Percentiles rank a stretch among this genome's conserved stretches.
Conservation (phyloP, 1,139 yeast genomes). For the Hyphopichia fennica region DNA sequence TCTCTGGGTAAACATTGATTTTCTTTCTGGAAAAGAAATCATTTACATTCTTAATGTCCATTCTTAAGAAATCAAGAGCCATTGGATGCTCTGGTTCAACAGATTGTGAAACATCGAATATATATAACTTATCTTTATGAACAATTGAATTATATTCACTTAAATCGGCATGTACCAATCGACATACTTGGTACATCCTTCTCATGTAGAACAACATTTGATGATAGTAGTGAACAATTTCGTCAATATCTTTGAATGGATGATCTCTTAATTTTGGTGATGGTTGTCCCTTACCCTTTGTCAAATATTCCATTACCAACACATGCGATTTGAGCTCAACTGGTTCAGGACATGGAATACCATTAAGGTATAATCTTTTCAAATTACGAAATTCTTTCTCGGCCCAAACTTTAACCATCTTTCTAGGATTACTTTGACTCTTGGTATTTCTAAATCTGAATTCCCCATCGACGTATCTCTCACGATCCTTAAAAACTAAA, state of each 20-base stretch:
- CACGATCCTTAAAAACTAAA: conserved; percentile 92
- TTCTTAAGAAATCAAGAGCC: conserved; percentile 89
- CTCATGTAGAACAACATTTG: conserved; percentile 85
- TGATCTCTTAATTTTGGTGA: conserved; percentile 88
- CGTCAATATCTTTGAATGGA: conserved; percentile 62
- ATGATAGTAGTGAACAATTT: conserved; percentile 66
- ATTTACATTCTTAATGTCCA: conserved; percentile 96
- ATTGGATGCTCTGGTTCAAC: conserved; percentile 98
- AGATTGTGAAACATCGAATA: conserved; percentile 95
- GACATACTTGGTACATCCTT: conserved; percentile 81
- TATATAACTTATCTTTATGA: conserved; percentile 75
- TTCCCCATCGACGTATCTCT: conserved; percentile 95
- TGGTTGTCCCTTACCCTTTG: conserved; percentile 77
- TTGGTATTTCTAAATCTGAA: conserved; percentile 85
- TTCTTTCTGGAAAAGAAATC: conserved; percentile 75
- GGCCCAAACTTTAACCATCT: conserved; percentile 98
- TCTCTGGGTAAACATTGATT: conserved; percentile 77
- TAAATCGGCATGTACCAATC: conserved; percentile 93
- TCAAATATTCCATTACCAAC: conserved; percentile 88
- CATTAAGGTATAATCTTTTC: conserved; percentile 72
- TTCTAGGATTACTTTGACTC: conserved; percentile 87
- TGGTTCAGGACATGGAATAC: conserved; percentile 93
- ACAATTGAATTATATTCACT: conserved; percentile 93
- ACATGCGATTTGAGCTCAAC: conserved; percentile 86
- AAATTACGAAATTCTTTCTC: conserved; percentile 94